Conservation (phyloP, 345 rosid genomes). For the Mangifera indica region DNA sequence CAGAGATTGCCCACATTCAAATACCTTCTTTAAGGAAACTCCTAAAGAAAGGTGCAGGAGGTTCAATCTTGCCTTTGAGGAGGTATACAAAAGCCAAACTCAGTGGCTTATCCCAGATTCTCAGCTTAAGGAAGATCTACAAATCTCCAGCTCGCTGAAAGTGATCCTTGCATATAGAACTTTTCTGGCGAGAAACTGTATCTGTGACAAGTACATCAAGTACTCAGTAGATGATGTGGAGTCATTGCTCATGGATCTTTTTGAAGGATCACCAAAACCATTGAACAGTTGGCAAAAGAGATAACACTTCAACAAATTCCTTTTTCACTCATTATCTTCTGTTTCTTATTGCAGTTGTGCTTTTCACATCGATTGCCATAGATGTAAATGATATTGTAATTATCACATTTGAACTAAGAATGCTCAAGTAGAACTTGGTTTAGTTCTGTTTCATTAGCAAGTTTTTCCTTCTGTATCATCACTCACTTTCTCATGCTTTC, state of each 20-base stretch:
- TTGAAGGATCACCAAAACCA: slow-evolving; percentile 47
- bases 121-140: slow-evolving; percentile 64
- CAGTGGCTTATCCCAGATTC: slow-evolving; percentile 61
- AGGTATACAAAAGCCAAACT: slow-evolving; percentile 61
- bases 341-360: not conserved
- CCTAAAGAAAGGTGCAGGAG: slow-evolving; percentile 57
- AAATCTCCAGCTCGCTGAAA: slow-evolving; percentile 57
- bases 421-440: not conserved
- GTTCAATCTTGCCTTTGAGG: slow-evolving; percentile 60
- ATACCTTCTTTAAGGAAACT: slow-evolving; percentile 17
- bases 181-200: slow-evolving; percentile 46
- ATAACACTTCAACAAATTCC: slow-evolving; percentile 28
- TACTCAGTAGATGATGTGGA: slow-evolving; percentile 60
- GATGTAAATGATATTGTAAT: slow-evolving; percentile 17
- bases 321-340: slow-evolving; percentile 1
- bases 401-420: not conserved
- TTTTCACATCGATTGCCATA: not conserved
- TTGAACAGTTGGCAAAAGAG: slow-evolving; percentile 46
- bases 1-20: slow-evolving; percentile 30
- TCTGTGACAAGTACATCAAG: slow-evolving; percentile 56
- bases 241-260: slow-evolving; percentile 56
- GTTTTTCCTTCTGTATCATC: not conserved
- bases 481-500: not conserved
- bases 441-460: slow-evolving; percentile 9
- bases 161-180: slow-evolving; percentile 69